Percentiles rank a stretch among this genome's conserved stretches.
Evolutionary conservation across 192 early-diverging fungal species (phyloP).

Genomic region (Lobosporangium transversale): DNA sequence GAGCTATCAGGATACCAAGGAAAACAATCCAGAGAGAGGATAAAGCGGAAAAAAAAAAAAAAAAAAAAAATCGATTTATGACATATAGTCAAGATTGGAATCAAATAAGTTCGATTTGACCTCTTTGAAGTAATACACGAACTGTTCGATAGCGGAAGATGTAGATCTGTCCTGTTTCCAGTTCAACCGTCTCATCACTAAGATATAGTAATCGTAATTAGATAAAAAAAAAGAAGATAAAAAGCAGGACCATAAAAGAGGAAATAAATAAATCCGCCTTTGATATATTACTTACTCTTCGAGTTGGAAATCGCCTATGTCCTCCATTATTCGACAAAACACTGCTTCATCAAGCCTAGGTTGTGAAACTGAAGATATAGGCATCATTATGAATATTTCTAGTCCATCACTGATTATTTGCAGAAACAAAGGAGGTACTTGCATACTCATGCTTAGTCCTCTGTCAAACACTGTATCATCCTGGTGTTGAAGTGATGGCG

Average conservation of each 20-base stretch:
- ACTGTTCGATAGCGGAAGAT: conserved; percentile 64
- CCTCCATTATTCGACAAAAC: conserved; percentile 61
- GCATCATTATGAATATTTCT: not conserved
- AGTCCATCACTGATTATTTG: no score
- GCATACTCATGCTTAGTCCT: conserved; percentile 43
- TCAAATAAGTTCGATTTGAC: conserved; percentile 66
- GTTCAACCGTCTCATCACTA: conserved; percentile 43
- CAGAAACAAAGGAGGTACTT: no score
- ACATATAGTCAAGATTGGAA: no score
- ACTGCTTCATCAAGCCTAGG: conserved; percentile 72
- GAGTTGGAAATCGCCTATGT: conserved; percentile 64
- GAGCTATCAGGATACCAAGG: no score
- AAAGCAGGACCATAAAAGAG: not conserved
- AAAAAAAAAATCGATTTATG: no score
- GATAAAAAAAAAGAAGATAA: not conserved
- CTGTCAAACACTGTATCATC: conserved; percentile 53
- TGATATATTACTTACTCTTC: conserved; percentile 46
- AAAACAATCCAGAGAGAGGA: no score
- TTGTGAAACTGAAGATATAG: conserved; percentile 47
- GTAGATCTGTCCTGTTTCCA: conserved; percentile 59
- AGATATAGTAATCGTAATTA: not conserved
- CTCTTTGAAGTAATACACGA: conserved; percentile 50
- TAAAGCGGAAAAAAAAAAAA: no score
- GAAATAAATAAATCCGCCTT: not conserved
- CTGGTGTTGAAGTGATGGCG: conserved; percentile 60